Evolutionary conservation across 345 rosid genomes (phyloP), one percentile per base, ranked within the genome.

Genomic region (Nephelium lappaceum): DNA sequence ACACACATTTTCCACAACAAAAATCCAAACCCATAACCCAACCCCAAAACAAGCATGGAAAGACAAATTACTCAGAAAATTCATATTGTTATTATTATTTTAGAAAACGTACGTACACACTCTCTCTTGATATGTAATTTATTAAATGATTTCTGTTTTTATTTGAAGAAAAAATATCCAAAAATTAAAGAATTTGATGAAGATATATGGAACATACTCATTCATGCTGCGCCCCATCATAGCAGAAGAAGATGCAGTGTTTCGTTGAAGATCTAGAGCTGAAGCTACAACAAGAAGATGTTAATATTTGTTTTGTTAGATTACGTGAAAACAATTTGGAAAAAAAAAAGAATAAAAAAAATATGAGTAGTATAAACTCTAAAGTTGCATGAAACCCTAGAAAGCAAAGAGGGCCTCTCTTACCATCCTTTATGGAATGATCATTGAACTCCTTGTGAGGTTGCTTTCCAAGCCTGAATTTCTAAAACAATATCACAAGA

Each of bases 381-480:
- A 45, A 27, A 43, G 15, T 73, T 51, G 74, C 9, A 49, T 24
- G 71, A 58, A 85, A 85, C 85, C 89, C 86, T 82, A 75, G 69
- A 74, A 86, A 80, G 75, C 78, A 77, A 75, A 84, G 83, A 78
- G 79, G 78, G 64, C 82, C 79, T 84, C 81, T 73, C 85, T 84
- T 86, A 93, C 98, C 93, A 85, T 97, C 98, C 89, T 97, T 93
- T 69, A 94, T 83, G 21, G 98, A 86, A 80, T 92, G 99, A 90
- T 97, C 99, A 80, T 87, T 92, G 84, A 94, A 92, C 80, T 97
- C 99, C 88, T 93, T 97, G 89, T 93, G 99, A 58, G 98, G 99
- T 80, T 97, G 99, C 92, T 94, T 97, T 87, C 99, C 99, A 58
- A 97, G 98, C 82, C 99, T 92, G 84, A 97, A 97, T 82, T 94